A percentile compares a stretch with the other conserved stretches of the same genome.
Evolutionary conservation across 257 asterid genomes (phyloP).

Genomic region (Anisodus acutangulus): DNA sequence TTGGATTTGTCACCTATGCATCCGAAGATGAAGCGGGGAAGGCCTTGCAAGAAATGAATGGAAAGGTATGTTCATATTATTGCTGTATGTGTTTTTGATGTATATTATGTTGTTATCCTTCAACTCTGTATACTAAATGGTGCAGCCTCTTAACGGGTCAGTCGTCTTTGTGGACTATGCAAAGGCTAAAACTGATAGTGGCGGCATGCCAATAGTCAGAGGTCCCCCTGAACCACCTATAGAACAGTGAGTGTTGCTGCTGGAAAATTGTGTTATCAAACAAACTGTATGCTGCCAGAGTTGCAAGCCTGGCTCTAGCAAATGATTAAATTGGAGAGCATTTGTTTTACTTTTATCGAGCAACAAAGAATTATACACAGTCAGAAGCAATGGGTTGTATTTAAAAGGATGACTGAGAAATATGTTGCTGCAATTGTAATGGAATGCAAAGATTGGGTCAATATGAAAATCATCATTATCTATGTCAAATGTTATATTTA

Average conservation of each 20-base stretch:
- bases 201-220: conserved; percentile 69
- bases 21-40: conserved; percentile 83
- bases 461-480: neutral
- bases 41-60: conserved; percentile 76
- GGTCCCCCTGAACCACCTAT: conserved; percentile 73
- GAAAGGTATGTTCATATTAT: conserved; percentile 56
- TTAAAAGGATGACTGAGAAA: neutral
- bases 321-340: conserved; percentile 11
- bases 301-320: neutral
- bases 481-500: neutral
- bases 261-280: neutral
- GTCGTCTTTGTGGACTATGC: conserved; percentile 82
- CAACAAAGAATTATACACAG: neutral
- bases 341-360: neutral
- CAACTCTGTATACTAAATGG: neutral
- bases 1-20: conserved; percentile 88
- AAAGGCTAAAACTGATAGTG: conserved; percentile 52
- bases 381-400: neutral
- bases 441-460: neutral
- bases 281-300: neutral
- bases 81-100: neutral
- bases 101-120: neutral
- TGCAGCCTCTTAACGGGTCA: conserved; percentile 78
- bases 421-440: neutral
- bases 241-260: conserved; percentile 35